Conservation (phyloP, 768 basidiomycete genomes). For the Leucogyrophana mollusca region DNA sequence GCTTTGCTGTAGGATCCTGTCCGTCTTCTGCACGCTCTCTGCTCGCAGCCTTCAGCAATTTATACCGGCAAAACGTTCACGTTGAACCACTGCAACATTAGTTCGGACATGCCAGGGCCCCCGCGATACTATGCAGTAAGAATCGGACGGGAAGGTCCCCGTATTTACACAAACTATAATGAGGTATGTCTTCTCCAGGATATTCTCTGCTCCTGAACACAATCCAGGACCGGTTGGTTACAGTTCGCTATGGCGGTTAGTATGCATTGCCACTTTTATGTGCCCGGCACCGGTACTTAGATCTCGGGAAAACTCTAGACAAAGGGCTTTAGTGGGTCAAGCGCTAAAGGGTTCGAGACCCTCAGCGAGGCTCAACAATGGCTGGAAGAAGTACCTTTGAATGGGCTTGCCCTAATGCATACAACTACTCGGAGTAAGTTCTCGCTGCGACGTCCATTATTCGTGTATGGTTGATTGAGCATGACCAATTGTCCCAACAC, state of each 20-base stretch:
- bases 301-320: constrained; percentile 14
- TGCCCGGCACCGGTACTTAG: neutral
- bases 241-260: constrained; percentile 26
- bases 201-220: too few relatives aligned
- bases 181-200: constrained; percentile 20
- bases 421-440: constrained; percentile 20
- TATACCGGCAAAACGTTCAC: too few relatives aligned
- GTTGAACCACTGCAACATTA: too few relatives aligned
- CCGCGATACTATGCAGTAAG: constrained; percentile 35
- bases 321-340: constrained; percentile 27
- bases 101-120: neutral
- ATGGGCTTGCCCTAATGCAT: constrained; percentile 5
- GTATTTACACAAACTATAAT: constrained; percentile 26
- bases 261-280: neutral
- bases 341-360: constrained; percentile 31
- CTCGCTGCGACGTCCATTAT: neutral
- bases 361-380: constrained; percentile 24
- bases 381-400: constrained; percentile 14
- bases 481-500: neutral
- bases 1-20: too few relatives aligned
- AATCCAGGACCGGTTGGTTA: too few relatives aligned
- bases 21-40: too few relatives aligned
- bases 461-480: neutral
- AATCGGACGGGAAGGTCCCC: constrained; percentile 31
- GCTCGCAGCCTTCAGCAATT: too few relatives aligned